Conservation (phyloP, 106 monocot species). For the Acanthochlamys bracteata region DNA sequence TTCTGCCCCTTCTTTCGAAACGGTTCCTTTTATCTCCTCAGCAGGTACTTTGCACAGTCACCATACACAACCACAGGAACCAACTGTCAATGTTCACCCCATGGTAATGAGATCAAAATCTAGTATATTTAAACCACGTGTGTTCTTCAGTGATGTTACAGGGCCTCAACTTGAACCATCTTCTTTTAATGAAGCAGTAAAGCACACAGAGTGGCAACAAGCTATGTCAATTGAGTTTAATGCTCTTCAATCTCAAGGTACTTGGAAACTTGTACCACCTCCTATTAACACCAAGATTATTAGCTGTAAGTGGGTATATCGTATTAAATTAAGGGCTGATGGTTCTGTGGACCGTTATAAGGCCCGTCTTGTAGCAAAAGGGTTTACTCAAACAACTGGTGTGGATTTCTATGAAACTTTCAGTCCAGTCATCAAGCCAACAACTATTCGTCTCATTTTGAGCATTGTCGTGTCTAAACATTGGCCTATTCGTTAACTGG, state of each 20-base stretch:
- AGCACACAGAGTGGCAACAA: not conserved
- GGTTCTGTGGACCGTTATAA: not conserved
- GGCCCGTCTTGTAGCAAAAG: not conserved
- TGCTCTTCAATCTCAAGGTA: not conserved
- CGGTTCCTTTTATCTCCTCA: too few relatives aligned
- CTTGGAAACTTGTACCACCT: too few relatives aligned
- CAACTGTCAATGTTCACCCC: too few relatives aligned
- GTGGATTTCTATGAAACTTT: not conserved
- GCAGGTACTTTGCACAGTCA: too few relatives aligned
- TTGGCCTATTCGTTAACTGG: not conserved
- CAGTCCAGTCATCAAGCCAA: not conserved
- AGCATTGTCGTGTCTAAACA: not conserved
- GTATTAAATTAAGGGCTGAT: not conserved
- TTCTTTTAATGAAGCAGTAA: not conserved
- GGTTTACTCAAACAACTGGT: not conserved
- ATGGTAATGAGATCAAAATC: too few relatives aligned
- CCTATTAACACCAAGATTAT: not conserved
- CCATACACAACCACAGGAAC: too few relatives aligned
- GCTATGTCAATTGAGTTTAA: not conserved
- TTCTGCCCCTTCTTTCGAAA: too few relatives aligned
- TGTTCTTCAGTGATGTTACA: too few relatives aligned
- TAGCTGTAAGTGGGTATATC: not conserved
- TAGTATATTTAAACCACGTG: too few relatives aligned
- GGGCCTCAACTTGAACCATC: not conserved
- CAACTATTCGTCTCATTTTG: conserved; percentile 1